These are phyloP conservation scores for Rachicladosporium sp. DNA, from an alignment of 2,329 filamentous ascomycete genomes.

Conservation along the genomic window DNA sequence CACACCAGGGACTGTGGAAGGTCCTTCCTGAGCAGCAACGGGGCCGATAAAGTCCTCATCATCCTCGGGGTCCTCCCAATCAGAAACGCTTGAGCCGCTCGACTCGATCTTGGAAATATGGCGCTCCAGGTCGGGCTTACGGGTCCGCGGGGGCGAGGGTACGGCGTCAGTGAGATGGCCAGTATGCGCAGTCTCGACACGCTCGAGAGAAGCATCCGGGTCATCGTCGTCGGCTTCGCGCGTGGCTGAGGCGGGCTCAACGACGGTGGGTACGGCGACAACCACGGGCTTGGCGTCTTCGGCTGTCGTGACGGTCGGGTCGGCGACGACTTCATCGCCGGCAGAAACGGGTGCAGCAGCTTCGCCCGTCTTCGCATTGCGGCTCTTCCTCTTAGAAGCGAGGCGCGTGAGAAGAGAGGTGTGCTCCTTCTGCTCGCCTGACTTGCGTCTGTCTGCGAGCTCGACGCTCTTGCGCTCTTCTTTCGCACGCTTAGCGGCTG, in stretches of 20 bases:
- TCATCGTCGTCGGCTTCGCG: slow-evolving; percentile 5
- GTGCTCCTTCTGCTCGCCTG: slow-evolving; percentile 20
- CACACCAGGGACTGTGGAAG: no score
- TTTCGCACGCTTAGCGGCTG: slow-evolving; percentile 43
- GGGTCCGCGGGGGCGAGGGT: slow-evolving; percentile 2
- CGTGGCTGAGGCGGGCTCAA: slow-evolving; percentile 3
- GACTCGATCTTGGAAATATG: slow-evolving; percentile 20
- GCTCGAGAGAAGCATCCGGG: not conserved
- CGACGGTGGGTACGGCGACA: slow-evolving; percentile 3
- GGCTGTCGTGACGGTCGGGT: slow-evolving; percentile 3
- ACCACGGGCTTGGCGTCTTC: slow-evolving; percentile 3
- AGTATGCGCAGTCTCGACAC: not conserved
- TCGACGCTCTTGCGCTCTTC: slow-evolving; percentile 36
- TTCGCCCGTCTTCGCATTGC: slow-evolving; percentile 16
- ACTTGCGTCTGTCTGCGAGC: slow-evolving; percentile 26
- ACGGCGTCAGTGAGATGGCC: slow-evolving; percentile 1
- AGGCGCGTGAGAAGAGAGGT: slow-evolving; percentile 5
- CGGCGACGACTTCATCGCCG: slow-evolving; percentile 1
- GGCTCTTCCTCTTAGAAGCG: slow-evolving; percentile 12
- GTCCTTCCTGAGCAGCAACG: no score
- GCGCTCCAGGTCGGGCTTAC: slow-evolving; percentile 18
- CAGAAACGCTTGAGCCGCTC: slow-evolving; percentile 8
- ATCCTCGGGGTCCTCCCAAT: not conserved
- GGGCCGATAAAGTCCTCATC: no score
- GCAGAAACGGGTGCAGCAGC: slow-evolving; percentile 7